phyloP scores from a whole-genome alignment of 306 rosid genomes.

The Rosa rugosa region DNA sequence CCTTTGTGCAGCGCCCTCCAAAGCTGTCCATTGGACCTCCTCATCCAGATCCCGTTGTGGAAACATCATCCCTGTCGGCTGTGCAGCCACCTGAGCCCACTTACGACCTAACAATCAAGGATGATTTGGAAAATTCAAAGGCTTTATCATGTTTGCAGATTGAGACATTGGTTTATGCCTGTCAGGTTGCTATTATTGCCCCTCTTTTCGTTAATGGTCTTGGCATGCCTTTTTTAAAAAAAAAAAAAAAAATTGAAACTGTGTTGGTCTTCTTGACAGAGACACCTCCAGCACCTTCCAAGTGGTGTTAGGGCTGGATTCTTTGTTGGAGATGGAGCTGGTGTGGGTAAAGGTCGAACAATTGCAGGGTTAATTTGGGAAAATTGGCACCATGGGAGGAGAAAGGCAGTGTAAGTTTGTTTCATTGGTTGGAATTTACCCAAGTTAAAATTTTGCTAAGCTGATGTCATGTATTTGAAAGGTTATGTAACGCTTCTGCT shows the following conservation, averaged over 20 bases:
- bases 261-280: slow-evolving; percentile 62
- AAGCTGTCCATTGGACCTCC: slow-evolving; percentile 88
- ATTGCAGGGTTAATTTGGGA: slow-evolving; percentile 97
- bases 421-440: background rate
- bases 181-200: slow-evolving; percentile 76
- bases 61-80: slow-evolving; percentile 94
- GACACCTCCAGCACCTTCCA: slow-evolving; percentile 86
- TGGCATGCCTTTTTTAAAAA: slow-evolving; percentile 20
- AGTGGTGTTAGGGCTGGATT: slow-evolving; percentile 80
- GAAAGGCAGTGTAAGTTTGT: slow-evolving; percentile 78
- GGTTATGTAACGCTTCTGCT: slow-evolving; percentile 38
- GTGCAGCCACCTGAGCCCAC: slow-evolving; percentile 99
- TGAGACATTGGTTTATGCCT: slow-evolving; percentile 94
- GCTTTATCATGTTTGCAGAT: slow-evolving; percentile 95
- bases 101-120: slow-evolving; percentile 69
- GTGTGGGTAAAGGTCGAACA: slow-evolving; percentile 99
- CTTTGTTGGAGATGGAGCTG: slow-evolving; percentile 98
- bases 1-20: slow-evolving; percentile 78
- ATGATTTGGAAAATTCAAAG: slow-evolving; percentile 59
- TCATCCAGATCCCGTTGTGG: slow-evolving; percentile 97
- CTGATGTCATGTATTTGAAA: slow-evolving; percentile 5
- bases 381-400: slow-evolving; percentile 87
- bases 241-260: slow-evolving; percentile 12
- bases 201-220: slow-evolving; percentile 22
- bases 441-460: background rate